Base-by-base conservation (phyloP, 495 filamentous ascomycete species). In the Hypoxylon cercidicola region DNA sequence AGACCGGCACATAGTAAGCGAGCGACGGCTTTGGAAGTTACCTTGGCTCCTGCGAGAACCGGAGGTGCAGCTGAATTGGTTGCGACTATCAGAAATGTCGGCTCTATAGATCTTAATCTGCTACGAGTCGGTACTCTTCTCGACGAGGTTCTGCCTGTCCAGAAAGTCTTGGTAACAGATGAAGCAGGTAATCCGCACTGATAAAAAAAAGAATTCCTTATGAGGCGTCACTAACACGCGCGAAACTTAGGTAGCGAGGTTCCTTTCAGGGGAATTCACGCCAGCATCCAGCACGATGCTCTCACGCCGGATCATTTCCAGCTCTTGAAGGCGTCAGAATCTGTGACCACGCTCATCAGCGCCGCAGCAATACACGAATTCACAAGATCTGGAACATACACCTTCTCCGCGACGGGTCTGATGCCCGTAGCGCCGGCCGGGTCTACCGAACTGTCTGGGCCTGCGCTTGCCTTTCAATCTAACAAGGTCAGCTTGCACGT, bases 271-370 rank as follows among this genome's bases (percentile, higher is more conserved):
- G 63, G 63, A 6, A 61, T 66, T 11, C 45, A 61, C 18, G 52
- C 63, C 12, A 66, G 63, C n/a, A 56, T 66, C 11, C 56, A 12
- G 3, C 23, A 61, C 39, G 57, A 66, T 53, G 63, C 63, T 40
- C 63, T 66, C 32, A 48, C 12, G n/a, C 10, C 46, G 6, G 23
- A 56, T 35, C 51, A 66, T 20, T 66, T 66, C 30, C 56, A 30
- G 1, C 51, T 56, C 2, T 20, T 66, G 32, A 61, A 41, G 30
- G 45, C 40, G 2, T 61, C 52, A n/a, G 63, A 61, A 41, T 66
- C 63, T 4, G 34, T 57, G 35, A 46, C 9, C 30, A 53, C 46
- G 15, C 21, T 48, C n/a, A 57, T 66, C 35, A 60, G 52, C 47
- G 32, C 63, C 6, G 63, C 63, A 20, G 28, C 28, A 11, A 37